Percentiles rank a stretch among this genome's conserved stretches.
phyloP scores from a whole-genome alignment of 2,329 filamentous ascomycete genomes.

The Colletotrichum cereale region DNA sequence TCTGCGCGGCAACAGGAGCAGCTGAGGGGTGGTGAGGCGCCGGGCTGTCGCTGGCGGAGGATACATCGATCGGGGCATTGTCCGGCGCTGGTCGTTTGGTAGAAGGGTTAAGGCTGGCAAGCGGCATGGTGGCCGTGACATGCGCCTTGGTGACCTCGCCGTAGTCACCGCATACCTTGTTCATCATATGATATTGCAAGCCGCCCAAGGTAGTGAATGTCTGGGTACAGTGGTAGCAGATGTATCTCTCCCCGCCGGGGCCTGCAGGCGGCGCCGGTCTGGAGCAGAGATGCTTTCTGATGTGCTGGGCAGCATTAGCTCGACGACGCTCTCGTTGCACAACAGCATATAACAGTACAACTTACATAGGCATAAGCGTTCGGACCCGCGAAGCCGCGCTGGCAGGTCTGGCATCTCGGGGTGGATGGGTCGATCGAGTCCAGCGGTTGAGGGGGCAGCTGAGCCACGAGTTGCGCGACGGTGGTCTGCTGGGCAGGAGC shows the following conservation, averaged over 20 bases:
- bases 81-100: slow-evolving; percentile 8
- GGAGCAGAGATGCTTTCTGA: slow-evolving; percentile 51
- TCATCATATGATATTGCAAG: slow-evolving; percentile 59
- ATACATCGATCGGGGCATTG: neutral
- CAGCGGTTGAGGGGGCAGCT: slow-evolving; percentile 4
- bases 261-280: slow-evolving; percentile 29
- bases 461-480: neutral
- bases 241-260: slow-evolving; percentile 41
- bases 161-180: slow-evolving; percentile 61
- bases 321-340: neutral
- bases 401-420: slow-evolving; percentile 38
- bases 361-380: slow-evolving; percentile 39
- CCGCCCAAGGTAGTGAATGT: slow-evolving; percentile 58
- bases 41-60: slow-evolving; percentile 9
- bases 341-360: neutral
- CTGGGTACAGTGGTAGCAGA: slow-evolving; percentile 61
- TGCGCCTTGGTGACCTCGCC: slow-evolving; percentile 27
- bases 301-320: slow-evolving; percentile 48
- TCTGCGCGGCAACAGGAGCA: neutral
- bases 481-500: neutral
- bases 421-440: slow-evolving; percentile 27
- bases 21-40: neutral
- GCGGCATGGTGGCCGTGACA: neutral
- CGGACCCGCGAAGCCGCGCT: slow-evolving; percentile 34
- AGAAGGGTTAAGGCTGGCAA: neutral